Percentiles rank a stretch among this genome's conserved stretches.
Conservation (phyloP, 2,329 filamentous ascomycete species). For the Cytospora paraplurivora region DNA sequence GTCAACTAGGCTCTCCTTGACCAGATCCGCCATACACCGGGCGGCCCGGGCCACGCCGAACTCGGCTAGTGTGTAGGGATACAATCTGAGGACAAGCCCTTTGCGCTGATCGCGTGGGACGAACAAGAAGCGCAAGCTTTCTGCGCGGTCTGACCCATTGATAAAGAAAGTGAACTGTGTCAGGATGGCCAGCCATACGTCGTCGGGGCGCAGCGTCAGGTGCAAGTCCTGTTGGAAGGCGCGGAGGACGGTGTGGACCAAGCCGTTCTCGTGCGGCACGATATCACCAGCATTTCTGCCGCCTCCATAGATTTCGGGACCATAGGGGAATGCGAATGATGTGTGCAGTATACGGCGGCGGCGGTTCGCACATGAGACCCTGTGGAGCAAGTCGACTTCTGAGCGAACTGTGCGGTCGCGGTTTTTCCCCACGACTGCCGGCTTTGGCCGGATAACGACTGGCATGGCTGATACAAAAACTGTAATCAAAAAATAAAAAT, state of each 20-base stretch:
- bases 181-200: slow-evolving; percentile 55
- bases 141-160: slow-evolving; percentile 43
- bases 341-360: too few relatives aligned
- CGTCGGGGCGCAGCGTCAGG: slow-evolving; percentile 52
- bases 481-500: too few relatives aligned
- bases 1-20: slow-evolving; percentile 47
- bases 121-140: slow-evolving; percentile 46
- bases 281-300: too few relatives aligned
- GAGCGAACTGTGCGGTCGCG: not conserved
- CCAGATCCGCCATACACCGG: slow-evolving; percentile 42
- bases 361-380: not conserved
- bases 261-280: slow-evolving; percentile 35
- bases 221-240: slow-evolving; percentile 49
- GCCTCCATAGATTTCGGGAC: too few relatives aligned
- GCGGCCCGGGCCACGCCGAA: slow-evolving; percentile 33
- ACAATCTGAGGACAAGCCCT: slow-evolving; percentile 30
- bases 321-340: too few relatives aligned
- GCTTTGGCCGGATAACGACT: too few relatives aligned
- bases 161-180: slow-evolving; percentile 50
- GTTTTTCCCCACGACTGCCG: too few relatives aligned
- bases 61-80: slow-evolving; percentile 4
- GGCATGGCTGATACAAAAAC: too few relatives aligned
- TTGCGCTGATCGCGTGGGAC: slow-evolving; percentile 43
- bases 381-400: slow-evolving; percentile 5
- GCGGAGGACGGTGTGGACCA: slow-evolving; percentile 42